Evolutionary conservation across 352 stramenopile genomes (phyloP).

Genomic region (Globisporangium viniferum): DNA sequence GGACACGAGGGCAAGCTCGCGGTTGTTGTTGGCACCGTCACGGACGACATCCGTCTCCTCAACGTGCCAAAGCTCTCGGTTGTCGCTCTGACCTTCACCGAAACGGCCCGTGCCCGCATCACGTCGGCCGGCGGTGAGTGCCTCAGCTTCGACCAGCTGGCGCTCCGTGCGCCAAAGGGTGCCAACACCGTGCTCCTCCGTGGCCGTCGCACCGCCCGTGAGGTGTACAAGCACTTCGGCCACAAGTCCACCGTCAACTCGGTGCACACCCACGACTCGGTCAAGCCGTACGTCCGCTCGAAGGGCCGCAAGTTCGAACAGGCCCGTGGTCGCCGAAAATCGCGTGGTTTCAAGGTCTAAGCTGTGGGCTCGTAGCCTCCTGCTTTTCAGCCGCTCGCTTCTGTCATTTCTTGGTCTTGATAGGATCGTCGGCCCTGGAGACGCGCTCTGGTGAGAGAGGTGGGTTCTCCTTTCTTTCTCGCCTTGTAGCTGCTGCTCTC

Average conservation of each 20-base stretch:
- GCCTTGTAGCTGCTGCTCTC: not conserved
- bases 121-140: constrained; percentile 97
- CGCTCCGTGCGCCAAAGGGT: constrained; percentile 96
- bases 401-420: constrained; percentile 10
- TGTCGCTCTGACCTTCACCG: constrained; percentile 97
- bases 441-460: constrained; percentile 1
- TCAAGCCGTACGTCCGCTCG: constrained; percentile 98
- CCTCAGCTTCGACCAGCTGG: constrained; percentile 99
- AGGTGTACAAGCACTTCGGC: constrained; percentile 98
- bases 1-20: constrained; percentile 98
- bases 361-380: constrained; percentile 16
- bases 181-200: constrained; percentile 98
- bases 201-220: constrained; percentile 95
- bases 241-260: constrained; percentile 96
- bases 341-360: constrained; percentile 99
- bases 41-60: constrained; percentile 98
- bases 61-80: constrained; percentile 96
- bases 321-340: constrained; percentile 98
- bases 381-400: constrained; percentile 8
- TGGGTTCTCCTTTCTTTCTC: not conserved
- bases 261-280: constrained; percentile 97
- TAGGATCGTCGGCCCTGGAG: not conserved
- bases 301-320: constrained; percentile 99
- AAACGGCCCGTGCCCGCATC: constrained; percentile 97
- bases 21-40: constrained; percentile 98